Conservation (phyloP, 495 filamentous ascomycete species). For the Cercophora newfieldiana region DNA sequence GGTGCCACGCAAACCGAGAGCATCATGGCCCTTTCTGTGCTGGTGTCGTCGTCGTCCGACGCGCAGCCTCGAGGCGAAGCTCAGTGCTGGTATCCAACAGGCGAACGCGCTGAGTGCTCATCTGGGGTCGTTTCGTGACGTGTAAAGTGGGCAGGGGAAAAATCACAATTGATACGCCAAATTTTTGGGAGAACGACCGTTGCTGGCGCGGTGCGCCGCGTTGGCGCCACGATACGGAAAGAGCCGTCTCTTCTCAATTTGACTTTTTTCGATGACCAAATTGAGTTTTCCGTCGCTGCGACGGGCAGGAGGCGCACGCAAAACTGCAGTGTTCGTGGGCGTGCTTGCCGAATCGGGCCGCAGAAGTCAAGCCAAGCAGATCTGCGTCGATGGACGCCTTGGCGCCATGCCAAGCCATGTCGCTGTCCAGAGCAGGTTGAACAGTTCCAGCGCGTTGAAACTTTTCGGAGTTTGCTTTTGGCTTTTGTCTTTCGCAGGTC, state of each 20-base stretch:
- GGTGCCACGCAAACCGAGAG: conserved; percentile 3
- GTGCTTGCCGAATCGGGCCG: conserved; percentile 17
- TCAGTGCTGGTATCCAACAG: not conserved
- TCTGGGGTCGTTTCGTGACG: not conserved
- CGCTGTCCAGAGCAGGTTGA: conserved; percentile 5
- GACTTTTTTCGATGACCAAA: not conserved
- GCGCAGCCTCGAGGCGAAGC: not conserved
- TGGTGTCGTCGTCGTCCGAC: not conserved
- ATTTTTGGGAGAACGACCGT: not conserved
- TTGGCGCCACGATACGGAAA: not conserved
- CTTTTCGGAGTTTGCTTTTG: conserved; percentile 5
- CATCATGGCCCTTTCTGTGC: not conserved
- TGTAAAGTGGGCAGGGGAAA: not conserved
- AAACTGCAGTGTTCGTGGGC: not conserved
- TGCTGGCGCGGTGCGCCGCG: not conserved
- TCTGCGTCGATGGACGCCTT: conserved; percentile 15
- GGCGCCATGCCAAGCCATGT: conserved; percentile 9
- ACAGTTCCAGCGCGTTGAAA: not conserved
- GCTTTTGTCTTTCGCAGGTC: not conserved
- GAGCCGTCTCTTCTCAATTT: not conserved
- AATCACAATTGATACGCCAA: not conserved
- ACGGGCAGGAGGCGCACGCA: not conserved
- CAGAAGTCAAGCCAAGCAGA: conserved; percentile 6
- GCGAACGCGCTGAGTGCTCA: not conserved
- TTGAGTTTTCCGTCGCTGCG: not conserved